phyloP scores from a whole-genome alignment of 1,139 yeast species.

The Geotrichum reessii region DNA sequence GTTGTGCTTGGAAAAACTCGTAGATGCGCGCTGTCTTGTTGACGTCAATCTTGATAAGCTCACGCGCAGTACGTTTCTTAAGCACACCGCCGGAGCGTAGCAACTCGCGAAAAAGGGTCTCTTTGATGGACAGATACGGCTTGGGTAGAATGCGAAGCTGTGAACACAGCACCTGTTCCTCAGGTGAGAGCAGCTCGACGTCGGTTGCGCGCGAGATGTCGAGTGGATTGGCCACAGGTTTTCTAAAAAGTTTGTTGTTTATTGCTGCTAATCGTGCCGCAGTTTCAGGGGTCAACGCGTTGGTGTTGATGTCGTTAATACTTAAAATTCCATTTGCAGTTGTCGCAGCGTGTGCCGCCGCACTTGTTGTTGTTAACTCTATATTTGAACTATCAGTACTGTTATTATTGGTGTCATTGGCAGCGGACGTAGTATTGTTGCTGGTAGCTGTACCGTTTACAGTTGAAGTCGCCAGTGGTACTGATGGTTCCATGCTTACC shows the following conservation, averaged over 20 bases:
- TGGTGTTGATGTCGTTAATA: conserved; percentile 17
- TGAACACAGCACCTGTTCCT: conserved; percentile 80
- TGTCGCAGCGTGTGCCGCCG: conserved; percentile 16
- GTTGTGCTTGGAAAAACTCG: conserved; percentile 87
- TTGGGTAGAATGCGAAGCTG: conserved; percentile 82
- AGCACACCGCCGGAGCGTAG: conserved; percentile 76
- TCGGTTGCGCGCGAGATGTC: conserved; percentile 85
- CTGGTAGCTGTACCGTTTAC: not conserved
- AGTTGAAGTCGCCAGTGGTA: conserved; percentile 15
- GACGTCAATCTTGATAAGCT: conserved; percentile 75
- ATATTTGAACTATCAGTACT: not conserved
- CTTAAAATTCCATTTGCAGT: conserved; percentile 6
- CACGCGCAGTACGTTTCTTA: conserved; percentile 79
- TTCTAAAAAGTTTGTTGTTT: conserved; percentile 24
- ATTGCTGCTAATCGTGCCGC: conserved; percentile 14
- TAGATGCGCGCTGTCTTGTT: conserved; percentile 80
- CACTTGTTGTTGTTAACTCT: conserved; percentile 12
- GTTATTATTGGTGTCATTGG: not conserved
- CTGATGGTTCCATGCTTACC: not conserved
- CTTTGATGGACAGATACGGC: conserved; percentile 89
- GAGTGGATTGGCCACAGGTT: conserved; percentile 34
- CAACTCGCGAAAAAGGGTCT: conserved; percentile 83
- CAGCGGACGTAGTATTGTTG: not conserved
- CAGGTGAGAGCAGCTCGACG: conserved; percentile 71
- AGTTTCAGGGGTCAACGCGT: conserved; percentile 19